Evolutionary conservation across 1,139 yeast genomes (phyloP), one percentile per base, ranked within the genome.

Genomic region (Pichia sp.): DNA sequence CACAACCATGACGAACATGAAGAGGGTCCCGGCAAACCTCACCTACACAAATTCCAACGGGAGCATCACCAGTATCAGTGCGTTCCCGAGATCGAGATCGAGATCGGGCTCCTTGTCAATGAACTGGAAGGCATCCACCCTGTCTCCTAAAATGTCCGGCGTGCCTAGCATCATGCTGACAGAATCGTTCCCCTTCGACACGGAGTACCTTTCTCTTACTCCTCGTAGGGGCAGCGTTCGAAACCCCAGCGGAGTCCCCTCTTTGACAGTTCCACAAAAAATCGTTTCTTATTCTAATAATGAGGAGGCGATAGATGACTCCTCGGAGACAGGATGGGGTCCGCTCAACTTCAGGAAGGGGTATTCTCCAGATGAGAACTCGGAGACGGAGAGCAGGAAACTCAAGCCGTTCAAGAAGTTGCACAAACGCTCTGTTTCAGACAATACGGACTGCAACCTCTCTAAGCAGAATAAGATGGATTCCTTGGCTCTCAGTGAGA

Each of bases 1-100:
- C 12, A 57, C 57, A 9, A 53, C 56, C 28, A 46, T 46, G 36
- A 44, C 59, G 3, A 53, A 44, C 44, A 21, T 51, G 12, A 49
- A 53, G 43, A 30, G 59, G 21, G 49, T 48, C 9, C 58, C 56
- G 13, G 21, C 42, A 18, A 37, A 6, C 16, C 9, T 21, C 25
- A 31, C 49, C 12, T 22, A 34, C 3, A 18, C 56, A 19, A 51
- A 44, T 22, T 50, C 57, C 10, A 46, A 34, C 18, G 37, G 37
- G 18, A 34, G 37, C 37, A n/a, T 34, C 19, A 34, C 37, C 37
- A 34, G n/a, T 18, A 18, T 34, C 37, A 34, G 37, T 18, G n/a
- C 37, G 9, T 34, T 49, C 26, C 48, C 54, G 8, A 46, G 54
- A 19, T 54, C 56, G 8, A 46, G 54, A 19, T 54, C 56, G 23